Conservation (phyloP, 2,329 filamentous ascomycete species). For the Clonostachys byssicola region DNA sequence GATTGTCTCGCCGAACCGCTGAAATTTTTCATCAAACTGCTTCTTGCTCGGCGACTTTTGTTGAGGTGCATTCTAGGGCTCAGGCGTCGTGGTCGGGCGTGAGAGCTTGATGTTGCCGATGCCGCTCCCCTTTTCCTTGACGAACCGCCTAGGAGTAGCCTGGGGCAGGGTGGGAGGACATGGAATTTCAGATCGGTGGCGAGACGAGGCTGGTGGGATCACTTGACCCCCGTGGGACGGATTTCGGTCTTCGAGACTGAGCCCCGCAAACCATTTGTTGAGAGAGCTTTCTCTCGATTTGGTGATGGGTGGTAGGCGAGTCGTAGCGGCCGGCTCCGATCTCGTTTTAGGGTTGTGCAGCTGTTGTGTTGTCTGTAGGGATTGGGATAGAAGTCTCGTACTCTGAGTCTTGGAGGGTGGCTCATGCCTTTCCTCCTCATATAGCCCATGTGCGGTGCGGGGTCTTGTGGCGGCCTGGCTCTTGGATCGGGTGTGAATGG, state of each 20-base stretch:
- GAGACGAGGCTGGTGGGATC: slow-evolving; percentile 21
- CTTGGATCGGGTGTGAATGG: slow-evolving; percentile 38
- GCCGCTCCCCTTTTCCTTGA: slow-evolving; percentile 1
- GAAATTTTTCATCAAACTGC: slow-evolving; percentile 21
- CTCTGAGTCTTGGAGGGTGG: slow-evolving; percentile 22
- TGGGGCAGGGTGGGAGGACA: slow-evolving; percentile 8
- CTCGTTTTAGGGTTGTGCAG: slow-evolving; percentile 16
- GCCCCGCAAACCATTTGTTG: slow-evolving; percentile 23
- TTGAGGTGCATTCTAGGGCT: slow-evolving; percentile 22
- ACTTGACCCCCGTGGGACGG: slow-evolving; percentile 36
- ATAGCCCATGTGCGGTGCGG: slow-evolving; percentile 32
- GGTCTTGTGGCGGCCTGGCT: slow-evolving; percentile 28
- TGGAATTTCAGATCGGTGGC: no score
- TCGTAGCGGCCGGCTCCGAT: slow-evolving; percentile 7
- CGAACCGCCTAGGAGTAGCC: slow-evolving; percentile 17
- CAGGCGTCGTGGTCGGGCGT: slow-evolving; percentile 8
- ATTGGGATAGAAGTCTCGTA: slow-evolving; percentile 18
- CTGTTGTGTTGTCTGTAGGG: slow-evolving; percentile 5
- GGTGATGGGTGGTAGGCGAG: slow-evolving; percentile 16
- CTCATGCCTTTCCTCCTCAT: slow-evolving; percentile 32
- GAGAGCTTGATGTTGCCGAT: no score
- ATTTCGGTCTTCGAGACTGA: slow-evolving; percentile 32
- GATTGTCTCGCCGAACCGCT: slow-evolving; percentile 23
- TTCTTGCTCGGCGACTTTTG: slow-evolving; percentile 24
- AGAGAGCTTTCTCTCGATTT: slow-evolving; percentile 39